A percentile compares a stretch with the other conserved stretches of the same genome.
phyloP scores from a whole-genome alignment of 2,329 filamentous ascomycete genomes.

The Arthroderma sp. region DNA sequence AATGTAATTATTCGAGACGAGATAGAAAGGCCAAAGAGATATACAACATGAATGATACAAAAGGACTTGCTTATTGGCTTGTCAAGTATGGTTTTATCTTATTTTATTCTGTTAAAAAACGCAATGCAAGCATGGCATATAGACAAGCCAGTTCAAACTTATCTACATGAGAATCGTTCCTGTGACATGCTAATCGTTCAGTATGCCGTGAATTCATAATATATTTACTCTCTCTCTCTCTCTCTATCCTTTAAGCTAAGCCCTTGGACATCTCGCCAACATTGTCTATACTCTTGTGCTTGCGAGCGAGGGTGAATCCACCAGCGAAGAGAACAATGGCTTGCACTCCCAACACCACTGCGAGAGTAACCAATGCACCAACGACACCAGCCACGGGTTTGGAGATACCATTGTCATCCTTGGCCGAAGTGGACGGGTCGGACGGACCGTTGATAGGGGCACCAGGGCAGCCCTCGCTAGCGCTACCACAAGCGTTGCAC shows the following conservation, averaged over 20 bases:
- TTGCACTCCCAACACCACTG: conserved; percentile 48
- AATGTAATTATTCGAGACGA: no score
- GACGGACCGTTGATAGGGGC: conserved; percentile 25
- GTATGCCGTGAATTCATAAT: background rate
- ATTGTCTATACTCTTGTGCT: conserved; percentile 23
- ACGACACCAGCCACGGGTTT: conserved; percentile 70
- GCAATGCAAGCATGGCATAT: no score
- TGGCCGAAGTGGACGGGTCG: conserved; percentile 19
- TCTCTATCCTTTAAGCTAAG: background rate
- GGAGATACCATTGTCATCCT: conserved; percentile 42
- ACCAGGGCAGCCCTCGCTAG: conserved; percentile 55
- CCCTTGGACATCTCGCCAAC: background rate
- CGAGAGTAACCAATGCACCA: conserved; percentile 56
- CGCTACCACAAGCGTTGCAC: conserved; percentile 61
- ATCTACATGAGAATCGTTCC: background rate
- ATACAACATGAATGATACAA: no score
- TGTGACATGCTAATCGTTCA: background rate
- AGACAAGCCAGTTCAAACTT: background rate
- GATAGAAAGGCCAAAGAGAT: no score
- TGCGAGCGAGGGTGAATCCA: conserved; percentile 48
- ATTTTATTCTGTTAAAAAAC: no score
- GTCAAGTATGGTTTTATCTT: no score
- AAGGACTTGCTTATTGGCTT: no score
- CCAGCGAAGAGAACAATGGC: conserved; percentile 43
- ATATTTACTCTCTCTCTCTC: background rate